Evolutionary conservation across 352 stramenopile genomes (phyloP).

Genomic region (Globisporangium viniferum): DNA sequence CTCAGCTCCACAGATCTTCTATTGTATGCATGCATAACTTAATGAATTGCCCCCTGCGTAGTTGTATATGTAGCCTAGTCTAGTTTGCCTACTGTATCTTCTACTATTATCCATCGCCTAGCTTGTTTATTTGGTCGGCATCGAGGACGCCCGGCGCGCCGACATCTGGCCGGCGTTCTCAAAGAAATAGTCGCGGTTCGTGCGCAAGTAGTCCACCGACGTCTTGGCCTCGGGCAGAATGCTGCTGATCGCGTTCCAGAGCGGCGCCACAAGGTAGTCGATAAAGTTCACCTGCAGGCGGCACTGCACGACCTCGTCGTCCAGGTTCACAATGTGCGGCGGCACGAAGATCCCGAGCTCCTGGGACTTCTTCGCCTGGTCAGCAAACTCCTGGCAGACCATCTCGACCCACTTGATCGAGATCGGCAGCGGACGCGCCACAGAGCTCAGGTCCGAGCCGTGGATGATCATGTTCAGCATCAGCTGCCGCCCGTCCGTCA

Average conservation of each 20-base stretch:
- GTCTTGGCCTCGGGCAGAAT: slow-evolving; percentile 53
- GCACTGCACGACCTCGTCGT: slow-evolving; percentile 59
- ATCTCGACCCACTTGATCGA: slow-evolving; percentile 65
- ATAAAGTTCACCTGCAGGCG: slow-evolving; percentile 84
- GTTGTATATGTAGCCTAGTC: neutral
- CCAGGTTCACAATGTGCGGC: slow-evolving; percentile 72
- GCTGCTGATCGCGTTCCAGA: slow-evolving; percentile 59
- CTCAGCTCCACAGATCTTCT: neutral
- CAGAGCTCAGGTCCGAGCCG: slow-evolving; percentile 62
- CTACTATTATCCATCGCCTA: neutral
- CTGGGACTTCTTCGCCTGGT: slow-evolving; percentile 60
- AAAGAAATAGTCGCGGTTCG: slow-evolving; percentile 72
- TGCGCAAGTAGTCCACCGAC: slow-evolving; percentile 45
- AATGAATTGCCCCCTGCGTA: neutral
- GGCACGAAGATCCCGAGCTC: slow-evolving; percentile 57
- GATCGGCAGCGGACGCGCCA: slow-evolving; percentile 44
- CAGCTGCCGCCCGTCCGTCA: slow-evolving; percentile 62
- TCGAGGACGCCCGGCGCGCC: slow-evolving; percentile 21
- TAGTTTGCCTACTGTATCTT: neutral
- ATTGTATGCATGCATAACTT: neutral
- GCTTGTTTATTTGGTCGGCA: neutral
- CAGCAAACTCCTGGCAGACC: slow-evolving; percentile 76
- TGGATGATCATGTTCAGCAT: slow-evolving; percentile 87
- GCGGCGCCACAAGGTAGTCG: slow-evolving; percentile 74
- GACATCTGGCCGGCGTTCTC: slow-evolving; percentile 54